Conservation (phyloP, 2,329 filamentous ascomycete species). For the Massarina eburnea region DNA sequence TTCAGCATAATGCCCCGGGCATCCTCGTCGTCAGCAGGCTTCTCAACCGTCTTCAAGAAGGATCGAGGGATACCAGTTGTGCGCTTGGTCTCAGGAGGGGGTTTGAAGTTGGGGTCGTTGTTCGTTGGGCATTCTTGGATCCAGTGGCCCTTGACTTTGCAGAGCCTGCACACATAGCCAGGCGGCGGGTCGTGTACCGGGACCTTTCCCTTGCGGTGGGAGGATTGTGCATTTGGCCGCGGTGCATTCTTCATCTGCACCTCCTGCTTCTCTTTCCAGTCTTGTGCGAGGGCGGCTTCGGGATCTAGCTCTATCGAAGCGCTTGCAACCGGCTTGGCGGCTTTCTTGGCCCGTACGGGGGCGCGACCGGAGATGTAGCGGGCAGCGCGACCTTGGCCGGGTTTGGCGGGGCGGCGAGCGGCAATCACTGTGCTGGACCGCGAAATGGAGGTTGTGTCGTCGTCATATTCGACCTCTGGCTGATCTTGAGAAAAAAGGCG, state of each 20-base stretch:
- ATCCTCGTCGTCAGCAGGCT: constrained; percentile 81
- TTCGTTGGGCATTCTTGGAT: constrained; percentile 99
- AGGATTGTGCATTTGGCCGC: constrained; percentile 68
- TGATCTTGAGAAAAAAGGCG: constrained; percentile 90
- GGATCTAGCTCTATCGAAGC: constrained; percentile 88
- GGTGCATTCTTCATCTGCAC: too few relatives aligned
- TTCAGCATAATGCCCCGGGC: constrained; percentile 95
- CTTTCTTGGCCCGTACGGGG: constrained; percentile 83
- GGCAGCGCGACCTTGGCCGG: constrained; percentile 87
- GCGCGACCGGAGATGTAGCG: constrained; percentile 97
- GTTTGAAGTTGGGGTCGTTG: constrained; percentile 93
- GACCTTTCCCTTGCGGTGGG: constrained; percentile 62
- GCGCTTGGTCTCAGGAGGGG: constrained; percentile 87
- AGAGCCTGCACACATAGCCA: constrained; percentile 95
- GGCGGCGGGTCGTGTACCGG: constrained; percentile 91
- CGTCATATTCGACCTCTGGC: constrained; percentile 88
- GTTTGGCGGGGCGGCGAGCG: constrained; percentile 77
- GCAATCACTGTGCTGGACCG: constrained; percentile 93
- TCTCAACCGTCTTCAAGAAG: constrained; percentile 93
- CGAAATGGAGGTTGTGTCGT: constrained; percentile 96
- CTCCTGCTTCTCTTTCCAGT: constrained; percentile 84
- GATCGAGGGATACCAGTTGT: constrained; percentile 96
- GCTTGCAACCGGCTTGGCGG: constrained; percentile 60
- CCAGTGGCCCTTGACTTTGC: constrained; percentile 98
- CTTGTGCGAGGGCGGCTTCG: constrained; percentile 86